phyloP scores from a whole-genome alignment of 73 alveolate genomes.

The Paramecium sonneborni region DNA sequence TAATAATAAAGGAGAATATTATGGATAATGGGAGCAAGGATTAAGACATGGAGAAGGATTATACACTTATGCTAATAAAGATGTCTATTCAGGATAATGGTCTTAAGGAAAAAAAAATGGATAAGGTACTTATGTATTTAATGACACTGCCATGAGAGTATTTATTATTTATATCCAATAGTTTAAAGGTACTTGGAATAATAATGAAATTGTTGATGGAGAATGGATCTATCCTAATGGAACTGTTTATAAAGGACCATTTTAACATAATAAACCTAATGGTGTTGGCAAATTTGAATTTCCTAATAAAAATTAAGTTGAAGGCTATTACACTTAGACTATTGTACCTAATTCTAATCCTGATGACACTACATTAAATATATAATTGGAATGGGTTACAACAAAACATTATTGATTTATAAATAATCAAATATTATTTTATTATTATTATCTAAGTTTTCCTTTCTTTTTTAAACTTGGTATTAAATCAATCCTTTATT shows the following conservation, averaged over 20 bases:
- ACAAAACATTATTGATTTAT: conserved; percentile 5
- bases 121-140: conserved; percentile 66
- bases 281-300: conserved; percentile 92
- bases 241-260: conserved; percentile 89
- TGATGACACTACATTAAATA: conserved; percentile 46
- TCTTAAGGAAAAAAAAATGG: conserved; percentile 67
- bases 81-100: conserved; percentile 94
- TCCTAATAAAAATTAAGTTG: conserved; percentile 85
- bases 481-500: background rate
- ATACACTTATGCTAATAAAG: conserved; percentile 86
- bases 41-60: conserved; percentile 93
- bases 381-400: conserved; percentile 55
- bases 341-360: conserved; percentile 57
- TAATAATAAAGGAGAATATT: conserved; percentile 81
- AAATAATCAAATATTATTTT: background rate
- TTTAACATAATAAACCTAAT: conserved; percentile 89
- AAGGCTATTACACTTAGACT: conserved; percentile 82
- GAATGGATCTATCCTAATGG: conserved; percentile 94
- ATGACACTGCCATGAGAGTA: conserved; percentile 57
- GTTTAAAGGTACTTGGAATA: conserved; percentile 36
- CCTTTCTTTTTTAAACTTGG: conserved; percentile 51
- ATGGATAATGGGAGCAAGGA: conserved; percentile 83
- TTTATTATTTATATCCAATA: background rate
- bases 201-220: conserved; percentile 72
- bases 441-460: background rate